Evolutionary conservation across 805 yeast genomes (phyloP), one percentile per base, ranked within the genome.

Genomic region (Yamadazyma endophytica): DNA sequence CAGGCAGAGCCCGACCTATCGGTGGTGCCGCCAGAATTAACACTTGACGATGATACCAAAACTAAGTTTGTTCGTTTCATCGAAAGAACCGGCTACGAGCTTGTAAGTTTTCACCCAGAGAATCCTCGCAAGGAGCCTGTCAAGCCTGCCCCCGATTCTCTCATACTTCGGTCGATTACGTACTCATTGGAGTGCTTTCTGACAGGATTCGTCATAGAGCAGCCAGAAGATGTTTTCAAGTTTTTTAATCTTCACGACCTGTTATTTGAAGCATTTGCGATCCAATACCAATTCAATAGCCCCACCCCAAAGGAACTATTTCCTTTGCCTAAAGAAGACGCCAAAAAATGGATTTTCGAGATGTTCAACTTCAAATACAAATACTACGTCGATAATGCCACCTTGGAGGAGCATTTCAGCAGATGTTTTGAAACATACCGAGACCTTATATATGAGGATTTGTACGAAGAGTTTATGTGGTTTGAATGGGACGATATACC

Each of bases 361-460:
- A 11, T 39, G 4, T 39, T 36, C 28, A 36, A 39, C 13, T 17
- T 31, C 5, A 39, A 39, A 27, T 35, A 29, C 24, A 21, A 30
- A 20, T 16, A 24, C 9, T 31, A 32, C 30, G 13, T 36, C 2
- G n/a, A 19, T 6, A 38, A 39, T 25, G 15, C n/a, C n/a, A n/a
- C n/a, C n/a, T n/a, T n/a, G n/a, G n/a, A n/a, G n/a, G n/a, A n/a
- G n/a, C n/a, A n/a, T n/a, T n/a, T n/a, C n/a, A n/a, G n/a, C n/a
- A n/a, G n/a, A n/a, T n/a, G n/a, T n/a, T n/a, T n/a, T n/a, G n/a
- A n/a, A n/a, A n/a, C n/a, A n/a, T n/a, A n/a, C n/a, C n/a, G n/a
- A n/a, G n/a, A n/a, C n/a, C n/a, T n/a, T n/a, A n/a, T n/a, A n/a
- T n/a, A n/a, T n/a, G n/a, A n/a, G n/a, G n/a, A n/a, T n/a, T n/a